These are phyloP conservation scores for Dorcoceras hygrometricum DNA, from an alignment of 257 asterid genomes.

Conservation along the genomic window DNA sequence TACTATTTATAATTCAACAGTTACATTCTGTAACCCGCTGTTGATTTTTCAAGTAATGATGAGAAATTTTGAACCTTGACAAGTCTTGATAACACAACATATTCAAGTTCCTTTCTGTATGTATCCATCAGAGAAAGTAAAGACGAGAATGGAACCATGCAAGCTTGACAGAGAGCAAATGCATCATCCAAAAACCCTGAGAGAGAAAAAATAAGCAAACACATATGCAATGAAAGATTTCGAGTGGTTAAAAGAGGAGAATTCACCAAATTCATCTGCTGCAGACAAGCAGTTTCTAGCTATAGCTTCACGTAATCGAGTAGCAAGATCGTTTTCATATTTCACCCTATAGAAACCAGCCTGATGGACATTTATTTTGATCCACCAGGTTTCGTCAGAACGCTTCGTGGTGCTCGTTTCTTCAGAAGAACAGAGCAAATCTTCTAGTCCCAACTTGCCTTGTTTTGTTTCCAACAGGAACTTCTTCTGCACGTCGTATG, in stretches of 20 bases:
- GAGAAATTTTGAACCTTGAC: conserved; percentile 26
- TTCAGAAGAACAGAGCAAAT: conserved; percentile 3
- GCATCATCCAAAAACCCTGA: conserved; percentile 45
- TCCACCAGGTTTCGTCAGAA: conserved; percentile 31
- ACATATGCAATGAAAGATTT: neutral
- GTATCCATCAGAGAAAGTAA: conserved; percentile 40
- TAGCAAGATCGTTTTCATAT: conserved; percentile 32
- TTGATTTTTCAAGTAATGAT: neutral
- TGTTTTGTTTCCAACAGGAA: conserved; percentile 33
- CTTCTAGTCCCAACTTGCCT: conserved; percentile 25
- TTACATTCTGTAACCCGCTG: no score
- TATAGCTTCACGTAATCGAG: conserved; percentile 30
- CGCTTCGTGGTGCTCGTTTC: neutral
- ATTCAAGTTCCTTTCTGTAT: conserved; percentile 34
- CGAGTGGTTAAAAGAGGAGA: neutral
- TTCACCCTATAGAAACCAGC: conserved; percentile 47
- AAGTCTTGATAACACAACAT: conserved; percentile 36
- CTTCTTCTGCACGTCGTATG: conserved; percentile 29
- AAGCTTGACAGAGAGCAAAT: conserved; percentile 42
- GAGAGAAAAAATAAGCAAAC: neutral
- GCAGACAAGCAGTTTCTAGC: conserved; percentile 33
- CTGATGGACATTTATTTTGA: conserved; percentile 37
- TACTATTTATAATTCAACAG: no score
- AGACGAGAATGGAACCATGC: conserved; percentile 36
- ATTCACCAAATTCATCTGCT: conserved; percentile 36